Percentiles rank a stretch among this genome's conserved stretches.
These are phyloP conservation scores for Ilyonectria mors-panacis DNA, from an alignment of 2,329 filamentous ascomycete species.

Conservation along the genomic window DNA sequence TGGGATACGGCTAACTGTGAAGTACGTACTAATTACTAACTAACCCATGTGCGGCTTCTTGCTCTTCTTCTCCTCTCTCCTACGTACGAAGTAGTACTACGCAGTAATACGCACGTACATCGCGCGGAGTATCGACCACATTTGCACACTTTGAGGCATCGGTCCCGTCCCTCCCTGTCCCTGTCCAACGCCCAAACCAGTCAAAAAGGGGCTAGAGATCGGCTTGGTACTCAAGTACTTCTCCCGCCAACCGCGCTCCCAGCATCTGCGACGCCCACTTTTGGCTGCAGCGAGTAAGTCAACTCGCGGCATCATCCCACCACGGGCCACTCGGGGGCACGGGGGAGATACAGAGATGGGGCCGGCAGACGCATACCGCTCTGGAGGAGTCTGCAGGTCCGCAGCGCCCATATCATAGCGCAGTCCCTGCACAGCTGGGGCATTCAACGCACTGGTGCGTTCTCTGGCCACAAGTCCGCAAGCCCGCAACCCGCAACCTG, in stretches of 20 bases:
- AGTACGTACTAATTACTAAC: too few species aligned
- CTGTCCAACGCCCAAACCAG: constrained; percentile 14
- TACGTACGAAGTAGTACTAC: not conserved
- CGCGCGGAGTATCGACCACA: not conserved
- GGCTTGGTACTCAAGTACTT: not conserved
- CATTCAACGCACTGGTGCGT: too few species aligned
- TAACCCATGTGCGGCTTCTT: too few species aligned
- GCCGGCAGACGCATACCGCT: not conserved
- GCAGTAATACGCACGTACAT: not conserved
- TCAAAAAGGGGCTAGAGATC: constrained; percentile 23
- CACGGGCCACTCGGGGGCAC: not conserved
- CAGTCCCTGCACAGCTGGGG: not conserved
- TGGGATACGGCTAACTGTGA: too few species aligned
- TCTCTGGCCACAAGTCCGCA: too few species aligned
- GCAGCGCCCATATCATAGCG: not conserved
- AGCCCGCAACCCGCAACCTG: not conserved
- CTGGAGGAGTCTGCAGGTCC: not conserved
- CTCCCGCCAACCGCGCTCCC: not conserved
- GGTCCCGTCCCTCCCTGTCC: constrained; percentile 25
- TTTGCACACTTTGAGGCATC: constrained; percentile 15
- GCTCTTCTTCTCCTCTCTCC: too few species aligned
- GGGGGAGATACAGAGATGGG: not conserved
- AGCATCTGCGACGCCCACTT: constrained; percentile 10
- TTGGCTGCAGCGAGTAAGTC: not conserved
- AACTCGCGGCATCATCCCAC: not conserved